phyloP scores from a whole-genome alignment of 2,329 filamentous ascomycete genomes.

The Didymella keratinophila region DNA sequence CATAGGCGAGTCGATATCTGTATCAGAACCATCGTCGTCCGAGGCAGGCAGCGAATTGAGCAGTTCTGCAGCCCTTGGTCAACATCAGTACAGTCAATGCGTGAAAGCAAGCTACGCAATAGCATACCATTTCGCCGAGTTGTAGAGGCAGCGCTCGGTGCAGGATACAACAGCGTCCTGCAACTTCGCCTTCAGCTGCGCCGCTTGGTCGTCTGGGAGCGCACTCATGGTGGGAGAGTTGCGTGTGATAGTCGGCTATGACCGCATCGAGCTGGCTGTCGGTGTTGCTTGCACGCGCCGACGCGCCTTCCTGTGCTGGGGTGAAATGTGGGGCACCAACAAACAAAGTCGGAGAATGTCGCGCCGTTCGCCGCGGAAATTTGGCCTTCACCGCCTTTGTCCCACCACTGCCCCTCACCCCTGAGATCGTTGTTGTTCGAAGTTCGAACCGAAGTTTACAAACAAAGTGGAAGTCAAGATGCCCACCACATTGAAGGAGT shows the following conservation, averaged over 20 bases:
- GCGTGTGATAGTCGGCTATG: slow-evolving; percentile 19
- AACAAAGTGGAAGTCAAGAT: slow-evolving; percentile 52
- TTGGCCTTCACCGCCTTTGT: slow-evolving; percentile 29
- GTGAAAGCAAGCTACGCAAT: background rate
- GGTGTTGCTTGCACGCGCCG: slow-evolving; percentile 25
- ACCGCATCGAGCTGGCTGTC: slow-evolving; percentile 20
- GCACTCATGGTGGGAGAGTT: slow-evolving; percentile 30
- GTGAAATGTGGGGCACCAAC: slow-evolving; percentile 27
- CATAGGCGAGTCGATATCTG: slow-evolving; percentile 67
- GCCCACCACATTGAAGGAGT: slow-evolving; percentile 81
- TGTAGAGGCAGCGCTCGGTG: slow-evolving; percentile 93
- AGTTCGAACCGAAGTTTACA: background rate
- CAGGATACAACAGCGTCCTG: slow-evolving; percentile 89
- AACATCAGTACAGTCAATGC: slow-evolving; percentile 34
- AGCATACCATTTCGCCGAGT: slow-evolving; percentile 90
- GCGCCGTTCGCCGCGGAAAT: slow-evolving; percentile 28
- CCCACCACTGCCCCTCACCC: slow-evolving; percentile 22
- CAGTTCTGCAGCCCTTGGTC: slow-evolving; percentile 86
- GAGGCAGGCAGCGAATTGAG: slow-evolving; percentile 76
- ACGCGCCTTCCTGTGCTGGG: slow-evolving; percentile 31
- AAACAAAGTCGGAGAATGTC: slow-evolving; percentile 31
- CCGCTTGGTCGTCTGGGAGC: slow-evolving; percentile 54
- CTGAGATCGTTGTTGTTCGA: slow-evolving; percentile 16
- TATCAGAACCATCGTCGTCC: slow-evolving; percentile 64
- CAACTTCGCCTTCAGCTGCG: slow-evolving; percentile 74